A percentile compares a stretch with the other conserved stretches of the same genome.
Conservation (phyloP, 2,329 filamentous ascomycete genomes). For the Monilinia aucupariae region DNA sequence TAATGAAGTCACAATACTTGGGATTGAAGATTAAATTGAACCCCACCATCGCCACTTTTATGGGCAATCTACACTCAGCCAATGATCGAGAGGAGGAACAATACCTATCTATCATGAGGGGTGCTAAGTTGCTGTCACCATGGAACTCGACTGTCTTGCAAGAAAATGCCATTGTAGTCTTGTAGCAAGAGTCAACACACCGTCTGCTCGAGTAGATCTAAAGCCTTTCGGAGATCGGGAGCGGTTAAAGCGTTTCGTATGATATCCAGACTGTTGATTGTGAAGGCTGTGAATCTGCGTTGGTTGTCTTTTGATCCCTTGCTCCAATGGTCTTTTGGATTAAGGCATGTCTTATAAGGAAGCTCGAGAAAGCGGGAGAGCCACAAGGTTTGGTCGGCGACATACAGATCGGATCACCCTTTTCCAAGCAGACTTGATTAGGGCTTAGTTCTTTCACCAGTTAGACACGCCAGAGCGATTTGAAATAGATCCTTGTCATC, state of each 20-base stretch:
- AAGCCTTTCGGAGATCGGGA: background rate
- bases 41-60: background rate
- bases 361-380: background rate
- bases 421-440: background rate
- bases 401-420: background rate
- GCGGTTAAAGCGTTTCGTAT: conserved; percentile 1
- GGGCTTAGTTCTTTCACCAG: background rate
- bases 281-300: background rate
- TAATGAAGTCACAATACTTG: background rate
- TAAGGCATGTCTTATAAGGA: conserved; percentile 5
- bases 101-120: background rate
- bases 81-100: no score
- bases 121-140: background rate
- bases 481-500: background rate
- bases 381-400: conserved; percentile 15
- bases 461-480: background rate
- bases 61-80: conserved; percentile 6
- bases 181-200: background rate
- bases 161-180: background rate
- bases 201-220: no score
- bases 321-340: background rate
- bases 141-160: background rate
- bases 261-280: background rate
- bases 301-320: background rate
- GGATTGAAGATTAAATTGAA: conserved; percentile 7